Conservation (phyloP, 352 stramenopile species). For the Globisporangium apiculatum region DNA sequence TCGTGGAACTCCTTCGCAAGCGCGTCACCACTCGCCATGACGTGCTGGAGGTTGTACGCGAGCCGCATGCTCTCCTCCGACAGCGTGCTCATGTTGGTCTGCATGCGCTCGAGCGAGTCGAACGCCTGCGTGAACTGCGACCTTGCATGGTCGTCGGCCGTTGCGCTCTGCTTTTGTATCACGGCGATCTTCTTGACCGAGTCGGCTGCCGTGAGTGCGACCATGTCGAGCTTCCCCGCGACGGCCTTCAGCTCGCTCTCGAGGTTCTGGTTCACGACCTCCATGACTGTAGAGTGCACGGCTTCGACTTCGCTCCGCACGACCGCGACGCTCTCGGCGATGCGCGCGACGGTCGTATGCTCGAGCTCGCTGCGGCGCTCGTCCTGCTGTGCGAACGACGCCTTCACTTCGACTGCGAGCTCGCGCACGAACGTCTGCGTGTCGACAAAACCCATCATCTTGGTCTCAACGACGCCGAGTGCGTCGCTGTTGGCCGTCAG, state of each 20-base stretch:
- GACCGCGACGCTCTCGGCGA: constrained; percentile 40
- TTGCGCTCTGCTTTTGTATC: constrained; percentile 47
- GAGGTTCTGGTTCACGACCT: constrained; percentile 49
- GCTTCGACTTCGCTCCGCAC: constrained; percentile 42
- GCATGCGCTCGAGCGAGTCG: constrained; percentile 56
- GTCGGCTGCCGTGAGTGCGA: constrained; percentile 41
- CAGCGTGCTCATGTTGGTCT: constrained; percentile 54
- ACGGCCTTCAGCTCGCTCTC: constrained; percentile 53
- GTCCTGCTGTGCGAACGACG: constrained; percentile 29
- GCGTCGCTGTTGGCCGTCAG: constrained; percentile 30
- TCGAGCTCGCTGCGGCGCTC: constrained; percentile 45
- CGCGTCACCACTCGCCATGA: constrained; percentile 35
- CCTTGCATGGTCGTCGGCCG: constrained; percentile 48
- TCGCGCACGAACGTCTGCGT: constrained; percentile 40
- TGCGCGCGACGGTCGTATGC: constrained; percentile 39
- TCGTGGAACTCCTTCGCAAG: constrained; percentile 39
- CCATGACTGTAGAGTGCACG: constrained; percentile 42
- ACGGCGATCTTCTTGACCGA: constrained; percentile 48
- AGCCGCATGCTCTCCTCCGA: constrained; percentile 70
- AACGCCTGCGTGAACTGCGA: constrained; percentile 58
- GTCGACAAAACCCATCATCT: constrained; percentile 45
- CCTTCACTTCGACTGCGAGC: constrained; percentile 34
- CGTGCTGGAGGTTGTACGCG: constrained; percentile 58
- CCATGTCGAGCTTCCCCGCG: constrained; percentile 41
- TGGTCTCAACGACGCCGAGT: constrained; percentile 41